Evolutionary conservation across 2,329 filamentous ascomycete genomes (phyloP).

Genomic region (Didymellaceae sp.): DNA sequence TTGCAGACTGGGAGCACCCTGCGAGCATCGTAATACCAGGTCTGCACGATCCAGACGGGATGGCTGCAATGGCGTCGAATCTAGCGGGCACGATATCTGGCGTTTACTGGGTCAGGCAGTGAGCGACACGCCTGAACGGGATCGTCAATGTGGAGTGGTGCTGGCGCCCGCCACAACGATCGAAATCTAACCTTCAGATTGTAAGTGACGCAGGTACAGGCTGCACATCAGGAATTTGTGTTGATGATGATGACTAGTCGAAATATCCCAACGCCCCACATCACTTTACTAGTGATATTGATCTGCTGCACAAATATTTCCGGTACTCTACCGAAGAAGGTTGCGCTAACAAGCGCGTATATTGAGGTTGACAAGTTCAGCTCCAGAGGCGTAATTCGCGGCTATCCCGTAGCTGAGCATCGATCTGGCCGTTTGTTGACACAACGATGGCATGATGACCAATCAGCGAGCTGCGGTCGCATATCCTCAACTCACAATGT

Average conservation of each 20-base stretch:
- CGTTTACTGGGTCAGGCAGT: constrained; percentile 34
- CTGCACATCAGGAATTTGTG: constrained; percentile 12
- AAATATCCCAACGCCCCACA: constrained; percentile 9
- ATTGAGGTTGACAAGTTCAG: constrained; percentile 7
- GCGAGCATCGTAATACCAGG: constrained; percentile 33
- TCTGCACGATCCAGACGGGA: constrained; percentile 44
- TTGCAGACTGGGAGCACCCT: constrained; percentile 32
- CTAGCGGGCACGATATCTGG: constrained; percentile 41
- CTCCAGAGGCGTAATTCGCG: constrained; percentile 17
- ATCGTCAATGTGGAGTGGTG: constrained; percentile 34
- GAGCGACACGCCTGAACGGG: constrained; percentile 35
- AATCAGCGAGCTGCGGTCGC: constrained; percentile 17
- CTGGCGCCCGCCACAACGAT: constrained; percentile 39
- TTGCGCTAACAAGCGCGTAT: constrained; percentile 14
- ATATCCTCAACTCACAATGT: constrained; percentile 18
- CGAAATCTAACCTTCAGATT: constrained; percentile 26
- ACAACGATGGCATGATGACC: constrained; percentile 1
- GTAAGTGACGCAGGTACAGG: constrained; percentile 42
- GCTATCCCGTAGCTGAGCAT: constrained; percentile 8
- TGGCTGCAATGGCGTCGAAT: constrained; percentile 42
- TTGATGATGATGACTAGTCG: constrained; percentile 2
- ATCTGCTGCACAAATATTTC: constrained; percentile 19
- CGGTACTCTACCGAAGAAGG: constrained; percentile 9
- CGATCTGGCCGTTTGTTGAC: constrained; percentile 10
- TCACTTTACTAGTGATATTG: constrained; percentile 10